Percentiles rank a stretch among this genome's conserved stretches.
Evolutionary conservation across 805 yeast genomes (phyloP).

Genomic region (Cyberlindnera samutprakarnensis): DNA sequence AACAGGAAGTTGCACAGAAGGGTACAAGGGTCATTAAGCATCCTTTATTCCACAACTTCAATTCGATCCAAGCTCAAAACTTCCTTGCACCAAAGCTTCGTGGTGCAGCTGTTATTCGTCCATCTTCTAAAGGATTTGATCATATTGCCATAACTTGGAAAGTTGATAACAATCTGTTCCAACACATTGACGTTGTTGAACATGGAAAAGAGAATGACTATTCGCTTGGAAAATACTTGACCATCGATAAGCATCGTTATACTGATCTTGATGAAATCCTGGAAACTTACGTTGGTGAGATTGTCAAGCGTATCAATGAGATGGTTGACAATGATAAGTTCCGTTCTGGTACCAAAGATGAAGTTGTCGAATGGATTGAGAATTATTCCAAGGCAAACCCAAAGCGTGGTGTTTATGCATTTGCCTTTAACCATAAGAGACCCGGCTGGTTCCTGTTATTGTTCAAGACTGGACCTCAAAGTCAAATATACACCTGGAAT

Average conservation of each 20-base stretch:
- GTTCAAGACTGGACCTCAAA: slow-evolving; percentile 71
- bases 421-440: slow-evolving; percentile 79
- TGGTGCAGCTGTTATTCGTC: slow-evolving; percentile 92
- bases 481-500: slow-evolving; percentile 76
- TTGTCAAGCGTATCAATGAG: slow-evolving; percentile 75
- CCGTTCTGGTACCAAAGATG: slow-evolving; percentile 69
- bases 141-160: slow-evolving; percentile 96
- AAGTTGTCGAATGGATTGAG: slow-evolving; percentile 80
- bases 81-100: slow-evolving; percentile 80
- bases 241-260: slow-evolving; percentile 64
- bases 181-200: slow-evolving; percentile 84
- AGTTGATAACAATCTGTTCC: slow-evolving; percentile 83
- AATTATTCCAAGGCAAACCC: slow-evolving; percentile 89
- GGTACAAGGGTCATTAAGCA: slow-evolving; percentile 80
- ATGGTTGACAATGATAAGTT: slow-evolving; percentile 85
- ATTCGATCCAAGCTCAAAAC: slow-evolving; percentile 85
- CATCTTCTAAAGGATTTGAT: slow-evolving; percentile 83
- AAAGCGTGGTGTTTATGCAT: slow-evolving; percentile 81
- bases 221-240: slow-evolving; percentile 48
- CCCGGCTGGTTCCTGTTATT: slow-evolving; percentile 92
- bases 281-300: slow-evolving; percentile 76
- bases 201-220: slow-evolving; percentile 56
- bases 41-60: slow-evolving; percentile 81
- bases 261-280: slow-evolving; percentile 91
- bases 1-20: slow-evolving; percentile 59